These are phyloP conservation scores for Botrytis deweyae DNA, from an alignment of 2,329 filamentous ascomycete species.

Conservation along the genomic window DNA sequence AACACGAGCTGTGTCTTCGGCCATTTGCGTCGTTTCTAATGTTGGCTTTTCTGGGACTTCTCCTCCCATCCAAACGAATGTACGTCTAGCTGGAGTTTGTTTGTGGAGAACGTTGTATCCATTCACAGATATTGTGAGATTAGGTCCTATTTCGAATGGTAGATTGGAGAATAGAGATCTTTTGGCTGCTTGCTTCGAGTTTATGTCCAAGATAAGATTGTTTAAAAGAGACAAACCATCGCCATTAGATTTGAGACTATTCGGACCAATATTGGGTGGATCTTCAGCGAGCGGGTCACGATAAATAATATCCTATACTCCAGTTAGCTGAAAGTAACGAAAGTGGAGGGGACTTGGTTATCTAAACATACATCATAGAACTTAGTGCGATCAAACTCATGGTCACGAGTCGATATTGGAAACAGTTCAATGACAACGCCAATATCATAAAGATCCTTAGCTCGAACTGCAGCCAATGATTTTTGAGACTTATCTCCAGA, in stretches of 20 bases:
- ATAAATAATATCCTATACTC: conserved; percentile 82
- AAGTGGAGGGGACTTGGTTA: neutral
- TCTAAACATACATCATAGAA: conserved; percentile 77
- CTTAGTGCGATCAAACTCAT: conserved; percentile 74
- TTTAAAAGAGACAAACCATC: conserved; percentile 78
- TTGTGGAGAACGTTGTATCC: conserved; percentile 87
- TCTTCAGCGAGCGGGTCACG: conserved; percentile 71
- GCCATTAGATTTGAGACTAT: conserved; percentile 62
- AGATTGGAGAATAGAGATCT: conserved; percentile 83
- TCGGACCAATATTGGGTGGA: conserved; percentile 53
- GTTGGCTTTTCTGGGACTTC: conserved; percentile 79
- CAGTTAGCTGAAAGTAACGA: conserved; percentile 28
- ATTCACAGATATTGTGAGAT: conserved; percentile 83
- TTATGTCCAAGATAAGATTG: conserved; percentile 82
- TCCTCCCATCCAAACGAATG: conserved; percentile 85
- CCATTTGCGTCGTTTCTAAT: conserved; percentile 70
- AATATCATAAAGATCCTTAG: conserved; percentile 92
- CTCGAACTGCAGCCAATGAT: conserved; percentile 77
- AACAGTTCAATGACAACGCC: conserved; percentile 92
- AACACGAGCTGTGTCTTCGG: conserved; percentile 72
- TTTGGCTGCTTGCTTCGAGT: conserved; percentile 83
- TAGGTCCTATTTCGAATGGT: conserved; percentile 83
- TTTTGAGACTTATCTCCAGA: conserved; percentile 67
- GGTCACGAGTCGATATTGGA: conserved; percentile 71
- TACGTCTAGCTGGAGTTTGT: conserved; percentile 76